phyloP scores from a whole-genome alignment of 331 rosid species.

The Cydonia oblonga region DNA sequence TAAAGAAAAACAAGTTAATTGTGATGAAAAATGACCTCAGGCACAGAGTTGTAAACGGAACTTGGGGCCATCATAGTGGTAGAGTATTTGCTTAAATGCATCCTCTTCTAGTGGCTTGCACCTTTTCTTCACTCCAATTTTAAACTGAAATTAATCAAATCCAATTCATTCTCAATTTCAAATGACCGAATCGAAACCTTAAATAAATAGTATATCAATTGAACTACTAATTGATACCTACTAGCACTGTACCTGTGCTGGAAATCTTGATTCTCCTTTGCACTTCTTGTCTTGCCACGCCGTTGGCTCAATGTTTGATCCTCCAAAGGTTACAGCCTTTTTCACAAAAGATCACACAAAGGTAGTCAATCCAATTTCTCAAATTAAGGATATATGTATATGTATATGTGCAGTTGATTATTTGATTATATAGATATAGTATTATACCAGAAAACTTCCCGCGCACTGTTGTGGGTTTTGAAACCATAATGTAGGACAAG shows the following conservation, averaged over 20 bases:
- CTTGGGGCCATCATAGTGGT: conserved; percentile 25
- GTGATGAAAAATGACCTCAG: conserved; percentile 10
- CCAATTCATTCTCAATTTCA: not conserved
- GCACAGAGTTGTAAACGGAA: conserved; percentile 18
- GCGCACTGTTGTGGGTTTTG: too few species aligned
- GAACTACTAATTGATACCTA: not conserved
- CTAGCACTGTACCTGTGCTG: conserved; percentile 9
- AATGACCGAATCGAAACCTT: not conserved
- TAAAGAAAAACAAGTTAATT: not conserved
- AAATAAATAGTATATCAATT: not conserved
- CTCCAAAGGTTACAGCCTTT: conserved; percentile 24
- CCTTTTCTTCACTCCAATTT: conserved; percentile 5
- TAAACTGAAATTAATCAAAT: not conserved
- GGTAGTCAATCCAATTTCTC: not conserved
- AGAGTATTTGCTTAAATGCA: conserved; percentile 15
- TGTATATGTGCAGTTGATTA: not conserved
- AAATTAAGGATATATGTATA: not conserved
- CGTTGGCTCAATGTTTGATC: conserved; percentile 21
- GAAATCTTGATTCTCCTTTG: conserved; percentile 22
- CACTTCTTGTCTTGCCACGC: conserved; percentile 24
- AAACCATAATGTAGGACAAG: too few species aligned
- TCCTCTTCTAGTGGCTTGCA: conserved; percentile 17
- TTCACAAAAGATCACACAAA: not conserved
- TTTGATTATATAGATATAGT: not conserved
- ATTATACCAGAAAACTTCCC: too few species aligned